A percentile compares a stretch with the other conserved stretches of the same genome.
Evolutionary conservation across 192 early-diverging fungal genomes (phyloP).

Genomic region (Ambispora gerdemannii): DNA sequence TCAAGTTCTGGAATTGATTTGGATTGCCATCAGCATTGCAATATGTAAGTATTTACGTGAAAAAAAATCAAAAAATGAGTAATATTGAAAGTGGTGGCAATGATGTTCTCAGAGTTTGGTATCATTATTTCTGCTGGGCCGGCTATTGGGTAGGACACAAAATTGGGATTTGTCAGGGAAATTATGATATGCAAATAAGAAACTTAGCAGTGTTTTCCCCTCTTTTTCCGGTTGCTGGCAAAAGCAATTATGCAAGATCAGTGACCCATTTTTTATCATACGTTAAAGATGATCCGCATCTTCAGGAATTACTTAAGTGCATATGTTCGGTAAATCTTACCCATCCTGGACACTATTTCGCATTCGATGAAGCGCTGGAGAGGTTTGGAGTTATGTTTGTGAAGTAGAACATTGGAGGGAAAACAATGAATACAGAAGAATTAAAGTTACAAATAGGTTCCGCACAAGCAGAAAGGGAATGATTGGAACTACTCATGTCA

Average conservation of each 20-base stretch:
- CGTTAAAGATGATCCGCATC: neutral
- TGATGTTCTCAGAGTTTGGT: conserved; percentile 10
- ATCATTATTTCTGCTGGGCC: conserved; percentile 6
- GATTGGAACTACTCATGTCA: too few species aligned
- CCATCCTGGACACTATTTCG: neutral
- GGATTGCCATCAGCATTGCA: neutral
- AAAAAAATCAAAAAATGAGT: neutral
- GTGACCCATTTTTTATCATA: neutral
- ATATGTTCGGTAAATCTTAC: neutral
- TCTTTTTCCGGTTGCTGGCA: neutral
- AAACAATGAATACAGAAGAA: too few species aligned
- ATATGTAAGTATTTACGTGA: neutral
- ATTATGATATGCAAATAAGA: neutral
- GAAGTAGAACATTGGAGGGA: neutral
- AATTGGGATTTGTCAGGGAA: neutral
- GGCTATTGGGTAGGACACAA: neutral
- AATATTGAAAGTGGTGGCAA: neutral
- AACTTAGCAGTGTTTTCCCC: neutral
- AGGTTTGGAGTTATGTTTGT: neutral
- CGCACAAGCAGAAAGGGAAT: too few species aligned
- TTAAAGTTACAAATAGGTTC: too few species aligned
- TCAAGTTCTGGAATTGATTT: too few species aligned
- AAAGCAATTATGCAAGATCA: neutral
- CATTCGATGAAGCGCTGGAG: neutral
- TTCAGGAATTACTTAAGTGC: neutral